These are phyloP conservation scores for Trichoderma breve DNA, from an alignment of 2,329 filamentous ascomycete genomes.

Conservation along the genomic window DNA sequence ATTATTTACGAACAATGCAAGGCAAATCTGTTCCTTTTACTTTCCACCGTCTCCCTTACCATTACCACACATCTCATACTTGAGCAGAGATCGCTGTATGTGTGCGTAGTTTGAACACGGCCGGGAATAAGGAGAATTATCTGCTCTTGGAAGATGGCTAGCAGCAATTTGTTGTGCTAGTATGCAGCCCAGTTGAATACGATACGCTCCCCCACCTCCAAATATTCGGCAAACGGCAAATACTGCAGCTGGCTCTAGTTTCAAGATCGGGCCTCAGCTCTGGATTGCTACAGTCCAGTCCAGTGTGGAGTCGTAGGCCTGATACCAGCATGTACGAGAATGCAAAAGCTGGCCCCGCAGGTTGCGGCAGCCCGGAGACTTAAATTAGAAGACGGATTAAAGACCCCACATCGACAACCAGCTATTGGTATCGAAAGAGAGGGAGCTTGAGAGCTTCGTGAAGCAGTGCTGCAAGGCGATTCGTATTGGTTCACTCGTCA, in stretches of 20 bases:
- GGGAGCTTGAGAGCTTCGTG: background rate
- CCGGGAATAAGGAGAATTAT: background rate
- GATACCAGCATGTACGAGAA: background rate
- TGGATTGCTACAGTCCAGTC: background rate
- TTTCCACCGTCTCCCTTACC: background rate
- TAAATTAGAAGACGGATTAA: conserved; percentile 14
- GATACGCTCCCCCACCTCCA: background rate
- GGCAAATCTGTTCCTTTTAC: background rate
- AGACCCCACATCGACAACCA: conserved; percentile 2
- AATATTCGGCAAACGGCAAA: conserved; percentile 9
- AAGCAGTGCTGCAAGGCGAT: background rate
- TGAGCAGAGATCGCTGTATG: background rate
- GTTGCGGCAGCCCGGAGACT: conserved; percentile 7
- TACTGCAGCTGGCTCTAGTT: conserved; percentile 9
- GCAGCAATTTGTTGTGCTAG: background rate
- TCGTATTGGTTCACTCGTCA: background rate
- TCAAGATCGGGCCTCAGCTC: conserved; percentile 8
- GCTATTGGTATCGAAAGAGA: background rate
- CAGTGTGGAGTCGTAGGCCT: conserved; percentile 6
- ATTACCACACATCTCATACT: background rate
- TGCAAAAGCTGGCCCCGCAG: background rate
- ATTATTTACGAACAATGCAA: background rate
- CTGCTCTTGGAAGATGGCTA: background rate
- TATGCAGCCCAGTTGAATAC: background rate
- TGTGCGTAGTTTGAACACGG: background rate